These are phyloP conservation scores for Auricularia sp. DNA, from an alignment of 768 basidiomycete species.

Conservation along the genomic window DNA sequence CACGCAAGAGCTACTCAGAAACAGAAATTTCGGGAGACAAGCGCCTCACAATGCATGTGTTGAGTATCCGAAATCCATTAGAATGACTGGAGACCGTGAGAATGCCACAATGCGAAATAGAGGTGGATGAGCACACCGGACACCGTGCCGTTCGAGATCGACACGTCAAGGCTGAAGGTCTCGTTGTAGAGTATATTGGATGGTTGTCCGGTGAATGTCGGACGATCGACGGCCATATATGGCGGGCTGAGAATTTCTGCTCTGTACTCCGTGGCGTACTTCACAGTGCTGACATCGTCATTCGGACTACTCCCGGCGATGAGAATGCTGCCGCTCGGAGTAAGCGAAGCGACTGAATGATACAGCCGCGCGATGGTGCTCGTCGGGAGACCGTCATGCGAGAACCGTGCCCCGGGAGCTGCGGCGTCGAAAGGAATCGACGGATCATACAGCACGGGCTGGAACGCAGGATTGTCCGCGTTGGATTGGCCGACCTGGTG, in stretches of 20 bases:
- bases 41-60: constrained; percentile 67
- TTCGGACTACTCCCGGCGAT: constrained; percentile 81
- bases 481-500: constrained; percentile 66
- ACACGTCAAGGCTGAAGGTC: constrained; percentile 36
- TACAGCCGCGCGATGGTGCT: constrained; percentile 68
- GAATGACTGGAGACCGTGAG: constrained; percentile 34
- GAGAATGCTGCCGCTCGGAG: constrained; percentile 61
- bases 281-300: constrained; percentile 58
- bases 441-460: constrained; percentile 63
- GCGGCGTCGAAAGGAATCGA: constrained; percentile 22
- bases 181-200: constrained; percentile 35
- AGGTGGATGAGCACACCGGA: constrained; percentile 35
- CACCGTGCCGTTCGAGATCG: constrained; percentile 38
- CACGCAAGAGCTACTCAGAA: background rate
- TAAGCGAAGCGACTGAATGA: constrained; percentile 74
- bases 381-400: constrained; percentile 42
- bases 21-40: background rate
- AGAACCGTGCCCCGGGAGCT: constrained; percentile 45
- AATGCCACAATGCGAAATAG: constrained; percentile 24
- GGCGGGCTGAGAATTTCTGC: constrained; percentile 81
- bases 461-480: constrained; percentile 60
- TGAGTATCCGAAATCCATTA: constrained; percentile 78
- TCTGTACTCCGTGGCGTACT: constrained; percentile 79
- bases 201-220: constrained; percentile 36
- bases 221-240: constrained; percentile 59